Evolutionary conservation across 345 rosid genomes (phyloP).

Genomic region (Cardiospermum halicacabum): DNA sequence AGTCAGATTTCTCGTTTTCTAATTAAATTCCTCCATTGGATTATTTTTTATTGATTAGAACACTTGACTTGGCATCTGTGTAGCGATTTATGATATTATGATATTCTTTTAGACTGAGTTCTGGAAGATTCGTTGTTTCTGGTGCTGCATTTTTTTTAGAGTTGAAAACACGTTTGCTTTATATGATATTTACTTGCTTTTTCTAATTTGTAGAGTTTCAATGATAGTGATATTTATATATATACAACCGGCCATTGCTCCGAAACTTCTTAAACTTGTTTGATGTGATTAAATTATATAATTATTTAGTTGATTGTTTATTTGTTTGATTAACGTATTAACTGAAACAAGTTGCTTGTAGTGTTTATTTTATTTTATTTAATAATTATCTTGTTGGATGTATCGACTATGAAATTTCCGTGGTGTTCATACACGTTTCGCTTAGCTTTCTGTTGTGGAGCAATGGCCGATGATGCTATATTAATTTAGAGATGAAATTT

Average conservation of each 20-base stretch:
- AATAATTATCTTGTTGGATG: background rate
- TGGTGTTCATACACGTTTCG: background rate
- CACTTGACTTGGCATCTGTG: too few species aligned
- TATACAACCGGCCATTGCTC: background rate
- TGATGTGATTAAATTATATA: background rate
- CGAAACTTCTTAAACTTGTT: conserved; percentile 3
- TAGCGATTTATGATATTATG: background rate
- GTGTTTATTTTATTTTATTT: too few species aligned
- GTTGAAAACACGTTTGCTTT: background rate
- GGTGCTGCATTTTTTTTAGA: background rate
- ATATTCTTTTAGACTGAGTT: background rate
- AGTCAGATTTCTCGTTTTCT: too few species aligned
- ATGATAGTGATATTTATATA: background rate
- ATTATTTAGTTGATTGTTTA: too few species aligned
- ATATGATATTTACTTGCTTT: background rate
- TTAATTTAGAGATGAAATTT: background rate
- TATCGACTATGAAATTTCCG: background rate
- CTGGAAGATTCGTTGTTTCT: background rate
- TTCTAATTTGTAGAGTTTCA: background rate
- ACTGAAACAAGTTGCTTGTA: background rate
- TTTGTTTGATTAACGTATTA: too few species aligned
- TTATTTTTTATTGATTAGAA: too few species aligned
- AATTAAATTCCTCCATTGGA: too few species aligned
- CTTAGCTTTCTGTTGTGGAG: background rate
- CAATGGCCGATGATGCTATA: background rate